These are phyloP conservation scores for Sclerotinia nivalis DNA, from an alignment of 2,329 filamentous ascomycete genomes.

Conservation along the genomic window DNA sequence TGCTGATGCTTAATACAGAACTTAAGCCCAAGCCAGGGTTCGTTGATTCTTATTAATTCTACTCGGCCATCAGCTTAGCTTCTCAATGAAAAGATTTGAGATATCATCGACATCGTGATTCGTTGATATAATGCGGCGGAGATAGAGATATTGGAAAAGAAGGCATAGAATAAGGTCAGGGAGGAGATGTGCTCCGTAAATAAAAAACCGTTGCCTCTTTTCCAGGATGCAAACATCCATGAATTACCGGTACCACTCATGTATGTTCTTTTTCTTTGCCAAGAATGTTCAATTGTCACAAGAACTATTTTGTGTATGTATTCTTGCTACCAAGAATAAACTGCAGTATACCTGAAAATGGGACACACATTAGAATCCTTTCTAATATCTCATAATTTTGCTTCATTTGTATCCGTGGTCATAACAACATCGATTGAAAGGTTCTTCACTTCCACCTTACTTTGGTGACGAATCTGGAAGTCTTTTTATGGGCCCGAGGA, in stretches of 20 bases:
- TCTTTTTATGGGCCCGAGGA: not conserved
- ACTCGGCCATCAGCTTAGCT: constrained; percentile 1
- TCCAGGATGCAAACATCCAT: constrained; percentile 6
- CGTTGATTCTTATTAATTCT: not conserved
- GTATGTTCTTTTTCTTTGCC: not conserved
- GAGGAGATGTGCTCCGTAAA: not conserved
- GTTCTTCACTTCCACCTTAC: not conserved
- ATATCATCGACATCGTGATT: constrained; percentile 3
- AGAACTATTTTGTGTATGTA: not conserved
- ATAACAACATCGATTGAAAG: not conserved
- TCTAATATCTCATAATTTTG: not conserved
- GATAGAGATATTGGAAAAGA: not conserved
- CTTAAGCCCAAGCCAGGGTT: constrained; percentile 5
- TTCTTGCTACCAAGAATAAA: not conserved
- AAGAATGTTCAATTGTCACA: constrained; percentile 7
- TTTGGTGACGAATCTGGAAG: not conserved
- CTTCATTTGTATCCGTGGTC: not conserved
- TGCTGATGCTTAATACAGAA: constrained; percentile 16
- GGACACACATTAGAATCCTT: not conserved
- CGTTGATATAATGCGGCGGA: not conserved
- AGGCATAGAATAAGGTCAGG: not conserved
- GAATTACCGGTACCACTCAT: not conserved
- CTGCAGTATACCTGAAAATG: not conserved
- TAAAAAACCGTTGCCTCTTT: not conserved
- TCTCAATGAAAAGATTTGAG: not conserved